Evolutionary conservation across 2,329 filamentous ascomycete species (phyloP).

Genomic region (Fonsecaea monophora): DNA sequence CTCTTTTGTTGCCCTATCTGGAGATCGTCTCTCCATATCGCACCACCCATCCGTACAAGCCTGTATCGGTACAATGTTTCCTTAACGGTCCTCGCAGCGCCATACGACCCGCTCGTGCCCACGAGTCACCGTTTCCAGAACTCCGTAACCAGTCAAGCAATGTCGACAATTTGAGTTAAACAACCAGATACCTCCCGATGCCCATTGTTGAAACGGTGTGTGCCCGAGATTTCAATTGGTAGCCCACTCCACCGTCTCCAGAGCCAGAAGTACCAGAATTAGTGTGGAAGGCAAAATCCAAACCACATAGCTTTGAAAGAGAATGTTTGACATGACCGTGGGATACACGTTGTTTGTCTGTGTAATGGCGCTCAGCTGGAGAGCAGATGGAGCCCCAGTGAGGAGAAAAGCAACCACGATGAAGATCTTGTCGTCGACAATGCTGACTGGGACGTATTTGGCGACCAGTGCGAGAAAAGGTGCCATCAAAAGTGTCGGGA

Average conservation of each 20-base stretch:
- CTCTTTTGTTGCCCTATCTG: slow-evolving; percentile 11
- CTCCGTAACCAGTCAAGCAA: slow-evolving; percentile 8
- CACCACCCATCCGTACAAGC: neutral
- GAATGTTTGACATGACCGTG: slow-evolving; percentile 86
- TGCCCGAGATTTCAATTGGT: slow-evolving; percentile 20
- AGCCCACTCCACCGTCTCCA: slow-evolving; percentile 94
- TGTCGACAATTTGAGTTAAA: neutral
- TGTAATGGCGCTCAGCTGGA: slow-evolving; percentile 97
- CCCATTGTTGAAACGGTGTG: neutral
- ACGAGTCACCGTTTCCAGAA: neutral
- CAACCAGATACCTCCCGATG: neutral
- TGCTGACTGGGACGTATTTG: slow-evolving; percentile 90
- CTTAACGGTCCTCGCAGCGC: neutral
- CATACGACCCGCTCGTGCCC: neutral
- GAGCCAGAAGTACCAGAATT: slow-evolving; percentile 83
- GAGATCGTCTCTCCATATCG: slow-evolving; percentile 9
- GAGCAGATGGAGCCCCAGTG: slow-evolving; percentile 87
- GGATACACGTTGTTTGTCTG: slow-evolving; percentile 98
- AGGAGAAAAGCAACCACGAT: slow-evolving; percentile 97
- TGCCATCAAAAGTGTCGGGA: slow-evolving; percentile 91
- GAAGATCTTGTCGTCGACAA: slow-evolving; percentile 96
- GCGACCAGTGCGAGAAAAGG: slow-evolving; percentile 84
- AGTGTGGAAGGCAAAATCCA: slow-evolving; percentile 97
- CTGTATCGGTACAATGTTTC: slow-evolving; percentile 13
- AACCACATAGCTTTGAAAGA: slow-evolving; percentile 96